Conservation (phyloP, 1,284 basidiomycete species). For the Ceratobasidium sp. region DNA sequence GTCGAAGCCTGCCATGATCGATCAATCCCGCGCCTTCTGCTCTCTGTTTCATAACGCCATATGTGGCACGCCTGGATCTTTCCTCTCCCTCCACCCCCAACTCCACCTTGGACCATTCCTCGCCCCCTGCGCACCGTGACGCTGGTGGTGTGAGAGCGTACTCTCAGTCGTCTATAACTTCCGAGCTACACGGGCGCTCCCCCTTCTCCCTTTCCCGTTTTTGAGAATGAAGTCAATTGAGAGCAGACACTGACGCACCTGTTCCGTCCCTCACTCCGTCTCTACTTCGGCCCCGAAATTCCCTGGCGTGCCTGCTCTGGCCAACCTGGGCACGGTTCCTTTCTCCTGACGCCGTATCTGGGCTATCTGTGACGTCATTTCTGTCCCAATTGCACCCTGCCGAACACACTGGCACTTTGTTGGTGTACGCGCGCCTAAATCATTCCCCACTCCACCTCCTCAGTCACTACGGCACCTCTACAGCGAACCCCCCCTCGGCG, state of each 20-base stretch:
- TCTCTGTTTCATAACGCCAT: constrained; percentile 38
- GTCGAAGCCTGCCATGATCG: constrained; percentile 30
- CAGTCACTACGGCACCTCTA: constrained; percentile 41
- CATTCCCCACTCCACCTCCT: constrained; percentile 30
- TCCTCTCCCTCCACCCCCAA: constrained; percentile 7
- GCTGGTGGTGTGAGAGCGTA: constrained; percentile 14
- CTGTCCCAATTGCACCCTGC: constrained; percentile 1
- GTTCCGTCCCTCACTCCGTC: neutral
- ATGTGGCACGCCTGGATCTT: constrained; percentile 13
- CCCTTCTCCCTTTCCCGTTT: neutral
- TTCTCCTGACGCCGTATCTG: constrained; percentile 3
- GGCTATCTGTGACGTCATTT: constrained; percentile 19
- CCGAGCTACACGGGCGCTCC: neutral
- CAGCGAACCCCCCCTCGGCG: constrained; percentile 15
- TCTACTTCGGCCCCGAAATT: constrained; percentile 18
- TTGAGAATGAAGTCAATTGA: neutral
- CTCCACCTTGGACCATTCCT: constrained; percentile 21
- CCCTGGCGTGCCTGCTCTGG: neutral
- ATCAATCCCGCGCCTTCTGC: constrained; percentile 19
- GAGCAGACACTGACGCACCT: constrained; percentile 15
- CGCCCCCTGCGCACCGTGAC: neutral
- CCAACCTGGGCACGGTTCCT: neutral
- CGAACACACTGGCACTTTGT: neutral
- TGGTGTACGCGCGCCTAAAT: constrained; percentile 32
- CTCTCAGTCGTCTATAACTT: constrained; percentile 7